Evolutionary conservation across 169 alveolate species (phyloP).

Genomic region (Plasmodium gallinaceum): DNA sequence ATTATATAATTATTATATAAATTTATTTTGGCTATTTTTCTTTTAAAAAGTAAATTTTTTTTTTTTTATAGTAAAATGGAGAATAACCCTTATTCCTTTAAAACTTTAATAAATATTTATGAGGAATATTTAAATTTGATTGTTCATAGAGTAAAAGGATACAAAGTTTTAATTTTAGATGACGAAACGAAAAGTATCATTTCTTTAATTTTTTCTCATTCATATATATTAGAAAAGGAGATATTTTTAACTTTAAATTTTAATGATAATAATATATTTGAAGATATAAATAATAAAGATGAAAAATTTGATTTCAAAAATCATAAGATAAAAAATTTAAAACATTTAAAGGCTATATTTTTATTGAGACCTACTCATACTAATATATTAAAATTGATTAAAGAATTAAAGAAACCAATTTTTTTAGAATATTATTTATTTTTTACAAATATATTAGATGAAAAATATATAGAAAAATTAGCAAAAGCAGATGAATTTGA

Average conservation of each 20-base stretch:
- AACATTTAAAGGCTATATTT: constrained; percentile 92
- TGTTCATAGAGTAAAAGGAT: constrained; percentile 83
- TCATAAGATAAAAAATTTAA: constrained; percentile 84
- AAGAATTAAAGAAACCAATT: constrained; percentile 90
- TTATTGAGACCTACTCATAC: constrained; percentile 92
- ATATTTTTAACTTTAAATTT: constrained; percentile 93
- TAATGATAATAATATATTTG: constrained; percentile 84
- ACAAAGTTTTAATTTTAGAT: constrained; percentile 94
- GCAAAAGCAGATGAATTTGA: constrained; percentile 95
- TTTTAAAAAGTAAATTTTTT: neutral
- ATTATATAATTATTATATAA: neutral
- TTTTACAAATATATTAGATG: constrained; percentile 91
- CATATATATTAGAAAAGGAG: constrained; percentile 92
- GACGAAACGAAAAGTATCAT: constrained; percentile 92
- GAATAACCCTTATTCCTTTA: constrained; percentile 80
- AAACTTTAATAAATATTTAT: constrained; percentile 78
- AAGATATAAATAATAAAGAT: constrained; percentile 22
- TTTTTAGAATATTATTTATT: constrained; percentile 92
- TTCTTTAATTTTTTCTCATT: constrained; percentile 92
- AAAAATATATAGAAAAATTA: constrained; percentile 89
- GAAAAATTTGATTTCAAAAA: constrained; percentile 64
- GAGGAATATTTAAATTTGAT: constrained; percentile 82
- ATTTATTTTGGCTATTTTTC: neutral
- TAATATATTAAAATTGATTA: constrained; percentile 86
- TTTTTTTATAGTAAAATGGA: constrained; percentile 30